Percentiles rank a stretch among this genome's conserved stretches.
Conservation (phyloP, 2,329 filamentous ascomycete species). For the Ceratocystis harringtonii region DNA sequence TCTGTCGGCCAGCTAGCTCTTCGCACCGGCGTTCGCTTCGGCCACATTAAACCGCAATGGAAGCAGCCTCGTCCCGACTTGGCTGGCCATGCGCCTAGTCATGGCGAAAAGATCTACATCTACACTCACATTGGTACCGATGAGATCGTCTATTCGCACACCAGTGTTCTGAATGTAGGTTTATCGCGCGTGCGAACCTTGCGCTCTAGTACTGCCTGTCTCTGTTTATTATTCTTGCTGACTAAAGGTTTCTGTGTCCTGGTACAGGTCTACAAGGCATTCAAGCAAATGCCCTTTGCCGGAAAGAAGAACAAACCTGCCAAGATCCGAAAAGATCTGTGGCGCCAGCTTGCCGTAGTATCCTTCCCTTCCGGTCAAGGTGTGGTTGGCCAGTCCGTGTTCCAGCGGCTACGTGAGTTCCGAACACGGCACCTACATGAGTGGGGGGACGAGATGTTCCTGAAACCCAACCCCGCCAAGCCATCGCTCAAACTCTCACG, state of each 20-base stretch:
- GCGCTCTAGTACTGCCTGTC: no score
- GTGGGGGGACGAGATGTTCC: slow-evolving; percentile 38
- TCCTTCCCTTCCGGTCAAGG: slow-evolving; percentile 39
- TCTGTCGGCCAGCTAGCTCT: slow-evolving; percentile 29
- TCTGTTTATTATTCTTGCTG: background rate
- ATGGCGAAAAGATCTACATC: slow-evolving; percentile 44
- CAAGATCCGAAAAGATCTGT: slow-evolving; percentile 52
- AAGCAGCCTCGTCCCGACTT: slow-evolving; percentile 19
- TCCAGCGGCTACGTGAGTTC: slow-evolving; percentile 50
- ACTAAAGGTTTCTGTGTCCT: no score
- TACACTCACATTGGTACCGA: slow-evolving; percentile 36
- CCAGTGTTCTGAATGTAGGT: slow-evolving; percentile 32
- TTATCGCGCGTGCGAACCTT: background rate
- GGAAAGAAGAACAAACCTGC: slow-evolving; percentile 51
- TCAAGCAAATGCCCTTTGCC: slow-evolving; percentile 47
- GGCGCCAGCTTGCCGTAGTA: slow-evolving; percentile 46
- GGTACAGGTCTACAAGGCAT: slow-evolving; percentile 28
- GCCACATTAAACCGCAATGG: slow-evolving; percentile 21
- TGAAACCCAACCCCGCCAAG: slow-evolving; percentile 25
- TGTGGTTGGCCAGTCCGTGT: slow-evolving; percentile 42
- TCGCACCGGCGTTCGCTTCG: slow-evolving; percentile 30
- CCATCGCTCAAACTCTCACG: slow-evolving; percentile 26
- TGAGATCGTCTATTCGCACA: slow-evolving; percentile 39
- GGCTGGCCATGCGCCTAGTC: slow-evolving; percentile 25
- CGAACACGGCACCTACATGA: slow-evolving; percentile 46